Conservation (phyloP, 202 grass and related monocot genomes). For the Setaria italica region DNA sequence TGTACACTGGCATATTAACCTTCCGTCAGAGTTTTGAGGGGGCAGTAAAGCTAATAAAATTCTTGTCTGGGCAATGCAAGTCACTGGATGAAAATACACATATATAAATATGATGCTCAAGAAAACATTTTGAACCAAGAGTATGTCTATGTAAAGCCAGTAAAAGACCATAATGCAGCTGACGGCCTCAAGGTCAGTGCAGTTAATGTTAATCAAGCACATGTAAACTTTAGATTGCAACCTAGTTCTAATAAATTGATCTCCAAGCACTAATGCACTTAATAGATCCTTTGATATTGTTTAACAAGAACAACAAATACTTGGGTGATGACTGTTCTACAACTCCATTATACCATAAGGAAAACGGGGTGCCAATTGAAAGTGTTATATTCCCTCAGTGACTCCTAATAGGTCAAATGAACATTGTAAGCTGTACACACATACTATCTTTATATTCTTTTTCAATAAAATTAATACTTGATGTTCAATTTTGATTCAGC, state of each 20-base stretch:
- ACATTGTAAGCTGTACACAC: too few relatives aligned
- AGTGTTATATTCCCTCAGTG: too few relatives aligned
- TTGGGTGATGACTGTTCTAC: too few relatives aligned
- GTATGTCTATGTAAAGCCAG: conserved; percentile 15
- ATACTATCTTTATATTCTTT: too few relatives aligned
- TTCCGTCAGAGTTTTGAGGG: neutral
- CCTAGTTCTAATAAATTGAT: conserved; percentile 18
- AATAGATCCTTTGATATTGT: too few relatives aligned
- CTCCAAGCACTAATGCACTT: neutral
- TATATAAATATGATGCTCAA: conserved; percentile 7
- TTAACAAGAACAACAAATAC: too few relatives aligned
- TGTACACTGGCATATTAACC: neutral
- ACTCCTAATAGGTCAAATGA: too few relatives aligned
- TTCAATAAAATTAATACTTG: too few relatives aligned
- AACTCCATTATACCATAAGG: too few relatives aligned
- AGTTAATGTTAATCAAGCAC: neutral
- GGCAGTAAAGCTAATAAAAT: conserved; percentile 14
- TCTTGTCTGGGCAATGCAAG: conserved; percentile 7
- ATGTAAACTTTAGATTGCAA: neutral
- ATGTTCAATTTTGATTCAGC: too few relatives aligned
- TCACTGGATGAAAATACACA: conserved; percentile 4
- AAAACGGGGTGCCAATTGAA: too few relatives aligned
- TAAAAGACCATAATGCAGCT: conserved; percentile 22
- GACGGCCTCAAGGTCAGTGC: neutral
- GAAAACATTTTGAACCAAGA: conserved; percentile 10